A percentile compares a stretch with the other conserved stretches of the same genome.
phyloP scores from a whole-genome alignment of 164 flowering plant species.

The Buxus sempervirens region DNA sequence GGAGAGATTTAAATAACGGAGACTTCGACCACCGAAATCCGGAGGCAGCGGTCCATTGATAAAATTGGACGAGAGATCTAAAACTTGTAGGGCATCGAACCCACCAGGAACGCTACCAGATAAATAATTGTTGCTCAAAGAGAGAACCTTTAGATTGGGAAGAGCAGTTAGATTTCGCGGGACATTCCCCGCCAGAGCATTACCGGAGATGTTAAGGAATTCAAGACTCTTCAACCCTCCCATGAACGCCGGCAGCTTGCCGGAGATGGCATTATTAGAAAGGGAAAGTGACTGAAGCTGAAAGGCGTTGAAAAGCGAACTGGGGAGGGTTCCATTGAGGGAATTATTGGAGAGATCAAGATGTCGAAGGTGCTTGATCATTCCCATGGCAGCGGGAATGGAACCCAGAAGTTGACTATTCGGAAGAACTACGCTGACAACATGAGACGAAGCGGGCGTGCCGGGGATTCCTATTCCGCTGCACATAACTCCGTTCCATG shows the following conservation, averaged over 20 bases:
- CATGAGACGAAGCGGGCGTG: constrained; percentile 27
- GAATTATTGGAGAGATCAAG: constrained; percentile 83
- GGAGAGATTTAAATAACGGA: constrained; percentile 64
- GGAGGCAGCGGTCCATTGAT: constrained; percentile 60
- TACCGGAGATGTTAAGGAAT: constrained; percentile 69
- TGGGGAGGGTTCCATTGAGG: constrained; percentile 75
- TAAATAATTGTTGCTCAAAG: constrained; percentile 58
- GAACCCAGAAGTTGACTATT: constrained; percentile 60
- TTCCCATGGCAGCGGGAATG: constrained; percentile 54
- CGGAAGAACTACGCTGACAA: constrained; percentile 54
- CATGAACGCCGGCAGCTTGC: constrained; percentile 46
- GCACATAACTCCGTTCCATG: constrained; percentile 77
- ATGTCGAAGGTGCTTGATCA: constrained; percentile 45
- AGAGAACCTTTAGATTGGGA: constrained; percentile 45
- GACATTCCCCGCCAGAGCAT: constrained; percentile 65
- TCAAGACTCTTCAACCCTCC: constrained; percentile 39
- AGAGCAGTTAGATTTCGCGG: constrained; percentile 43
- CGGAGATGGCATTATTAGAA: constrained; percentile 69
- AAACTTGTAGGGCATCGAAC: constrained; percentile 28
- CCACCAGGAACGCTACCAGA: constrained; percentile 50
- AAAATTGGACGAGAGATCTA: constrained; percentile 71
- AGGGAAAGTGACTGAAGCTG: constrained; percentile 55
- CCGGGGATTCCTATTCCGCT: constrained; percentile 11
- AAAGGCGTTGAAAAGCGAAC: constrained; percentile 43
- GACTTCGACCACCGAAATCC: constrained; percentile 42